Percentiles rank a stretch among this genome's conserved stretches.
Evolutionary conservation across 768 basidiomycete genomes (phyloP).

Genomic region (Xerocomus spinulosus): DNA sequence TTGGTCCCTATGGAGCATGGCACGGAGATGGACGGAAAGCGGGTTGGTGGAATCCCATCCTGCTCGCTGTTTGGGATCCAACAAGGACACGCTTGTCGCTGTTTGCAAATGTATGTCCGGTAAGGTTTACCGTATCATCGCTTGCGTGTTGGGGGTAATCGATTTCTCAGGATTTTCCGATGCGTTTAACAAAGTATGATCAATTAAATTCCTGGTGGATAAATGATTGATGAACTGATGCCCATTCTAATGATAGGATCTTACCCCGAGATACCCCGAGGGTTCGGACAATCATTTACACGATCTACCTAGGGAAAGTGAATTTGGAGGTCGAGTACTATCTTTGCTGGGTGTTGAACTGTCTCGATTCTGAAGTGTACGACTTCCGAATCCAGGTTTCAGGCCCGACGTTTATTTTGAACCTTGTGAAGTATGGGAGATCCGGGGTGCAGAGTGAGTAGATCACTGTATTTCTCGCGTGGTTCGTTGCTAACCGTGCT

Average conservation of each 20-base stretch:
- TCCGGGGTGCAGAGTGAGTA: conserved; percentile 67
- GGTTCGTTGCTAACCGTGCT: conserved; percentile 9
- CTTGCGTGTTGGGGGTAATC: neutral
- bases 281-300: conserved; percentile 50
- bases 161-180: conserved; percentile 69
- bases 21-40: conserved; percentile 87
- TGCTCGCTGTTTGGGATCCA: conserved; percentile 73
- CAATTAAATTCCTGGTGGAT: neutral
- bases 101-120: conserved; percentile 91
- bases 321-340: conserved; percentile 51
- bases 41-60: conserved; percentile 88
- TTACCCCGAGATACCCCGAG: conserved; percentile 61
- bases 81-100: conserved; percentile 59
- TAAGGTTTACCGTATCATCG: conserved; percentile 26
- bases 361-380: neutral
- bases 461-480: neutral
- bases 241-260: conserved; percentile 39
- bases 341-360: neutral
- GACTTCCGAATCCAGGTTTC: conserved; percentile 40
- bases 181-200: conserved; percentile 63
- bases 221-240: neutral
- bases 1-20: conserved; percentile 80
- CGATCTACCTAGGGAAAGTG: conserved; percentile 54
- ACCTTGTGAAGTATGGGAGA: conserved; percentile 85
- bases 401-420: conserved; percentile 65